These are phyloP conservation scores for Phytopythium mirpurense DNA, from an alignment of 352 stramenopile species.

Conservation along the genomic window DNA sequence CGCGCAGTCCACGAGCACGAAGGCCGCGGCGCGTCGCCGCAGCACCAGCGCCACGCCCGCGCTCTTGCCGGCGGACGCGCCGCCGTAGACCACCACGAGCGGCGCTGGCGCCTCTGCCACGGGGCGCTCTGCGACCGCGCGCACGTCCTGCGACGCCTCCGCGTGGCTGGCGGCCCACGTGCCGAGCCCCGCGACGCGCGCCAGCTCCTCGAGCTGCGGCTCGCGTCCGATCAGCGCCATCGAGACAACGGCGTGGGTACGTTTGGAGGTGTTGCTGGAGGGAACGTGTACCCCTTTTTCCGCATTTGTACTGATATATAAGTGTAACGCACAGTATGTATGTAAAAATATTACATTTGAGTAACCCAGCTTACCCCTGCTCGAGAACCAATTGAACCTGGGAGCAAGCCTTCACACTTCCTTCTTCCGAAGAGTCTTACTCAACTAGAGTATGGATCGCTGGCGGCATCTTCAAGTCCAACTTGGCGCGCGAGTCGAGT, in stretches of 20 bases:
- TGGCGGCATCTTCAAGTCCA: conserved; percentile 1
- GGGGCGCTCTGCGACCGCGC: neutral
- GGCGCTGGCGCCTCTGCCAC: conserved; percentile 45
- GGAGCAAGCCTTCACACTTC: too few species aligned
- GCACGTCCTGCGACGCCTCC: neutral
- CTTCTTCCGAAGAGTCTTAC: too few species aligned
- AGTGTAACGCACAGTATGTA: too few species aligned
- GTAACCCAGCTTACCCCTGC: too few species aligned
- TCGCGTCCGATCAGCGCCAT: conserved; percentile 51
- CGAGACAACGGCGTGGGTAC: neutral
- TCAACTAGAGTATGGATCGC: too few species aligned
- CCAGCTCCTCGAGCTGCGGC: conserved; percentile 43
- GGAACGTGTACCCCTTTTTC: neutral
- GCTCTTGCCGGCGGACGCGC: conserved; percentile 75
- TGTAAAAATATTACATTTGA: too few species aligned
- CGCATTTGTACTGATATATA: too few species aligned
- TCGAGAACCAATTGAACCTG: too few species aligned
- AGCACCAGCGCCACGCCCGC: conserved; percentile 41
- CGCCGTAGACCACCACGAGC: conserved; percentile 67
- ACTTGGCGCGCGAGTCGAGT: neutral
- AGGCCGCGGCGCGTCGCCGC: conserved; percentile 20
- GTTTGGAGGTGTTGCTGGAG: too few species aligned
- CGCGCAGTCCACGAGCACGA: conserved; percentile 68
- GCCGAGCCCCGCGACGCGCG: conserved; percentile 35
- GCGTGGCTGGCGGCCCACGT: neutral